Evolutionary conservation across 2,329 filamentous ascomycete genomes (phyloP), one percentile per base, ranked within the genome.

Genomic region (Chaetomiaceae sp.): DNA sequence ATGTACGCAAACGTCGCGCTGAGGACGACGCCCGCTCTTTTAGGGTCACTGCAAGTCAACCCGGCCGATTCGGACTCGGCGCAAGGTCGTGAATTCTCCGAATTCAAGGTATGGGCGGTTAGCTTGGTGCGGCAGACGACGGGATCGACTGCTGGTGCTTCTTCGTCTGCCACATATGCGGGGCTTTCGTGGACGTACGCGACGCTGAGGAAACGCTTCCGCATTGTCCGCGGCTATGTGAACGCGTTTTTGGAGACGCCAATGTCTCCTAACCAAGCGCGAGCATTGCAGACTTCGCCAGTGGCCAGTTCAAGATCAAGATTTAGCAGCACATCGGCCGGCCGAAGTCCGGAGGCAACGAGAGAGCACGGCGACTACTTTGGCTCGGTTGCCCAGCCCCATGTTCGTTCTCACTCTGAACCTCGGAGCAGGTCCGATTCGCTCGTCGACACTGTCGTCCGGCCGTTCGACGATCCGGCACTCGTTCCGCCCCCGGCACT

Each of bases 31-130:
- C 68, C 74, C n/a, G 69, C 72, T 0, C 66, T 87, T 25, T 73
- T 82, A 52, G 78, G 81, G n/a, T 66, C 81, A 19, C 70, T 89
- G 4, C 75, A 74, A 14, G 76, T 77, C 4, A 78, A 76, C 17
- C 67, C 73, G 14, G 72, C 75, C 17, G 69, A 71, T 36, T 65
- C 69, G 17, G 69, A 71, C 36, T 65, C 69, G 11, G 69, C 70
- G 11, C 70, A 71, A 5, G 71, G 71, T 23, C 68, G 69, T 20
- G 79, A 82, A 1, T 85, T 82, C 57, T 66, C 73, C 2, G 76
- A 79, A 38, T 91, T 92, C 72, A 89, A 84, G 66, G 72, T 75
- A 3, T 92, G 88, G 88, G 74, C 82, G 1, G 72, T 86, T 52
- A 81, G 75, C 45, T 76, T 78, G 27, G 71, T 77, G n/a, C 72